phyloP scores from a whole-genome alignment of 495 filamentous ascomycete species.

The Pyronema domesticum region DNA sequence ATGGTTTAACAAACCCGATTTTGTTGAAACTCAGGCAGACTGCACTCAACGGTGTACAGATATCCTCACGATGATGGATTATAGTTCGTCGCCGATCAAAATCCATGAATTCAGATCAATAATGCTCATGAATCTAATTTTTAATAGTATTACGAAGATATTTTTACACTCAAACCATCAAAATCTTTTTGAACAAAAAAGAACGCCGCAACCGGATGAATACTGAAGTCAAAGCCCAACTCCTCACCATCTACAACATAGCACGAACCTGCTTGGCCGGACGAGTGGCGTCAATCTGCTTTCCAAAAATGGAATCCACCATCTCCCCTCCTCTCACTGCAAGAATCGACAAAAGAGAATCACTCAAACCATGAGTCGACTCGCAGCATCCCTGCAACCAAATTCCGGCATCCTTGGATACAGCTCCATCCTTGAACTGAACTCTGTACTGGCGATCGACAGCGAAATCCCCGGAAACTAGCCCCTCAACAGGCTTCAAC shows the following conservation, averaged over 20 bases:
- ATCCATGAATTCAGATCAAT: too few relatives aligned
- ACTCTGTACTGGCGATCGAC: conserved; percentile 56
- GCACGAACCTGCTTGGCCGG: background rate
- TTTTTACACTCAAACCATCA: too few relatives aligned
- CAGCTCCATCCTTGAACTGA: conserved; percentile 42
- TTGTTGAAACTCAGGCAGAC: too few relatives aligned
- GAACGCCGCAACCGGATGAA: too few relatives aligned
- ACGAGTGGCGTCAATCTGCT: background rate
- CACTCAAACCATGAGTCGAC: conserved; percentile 69
- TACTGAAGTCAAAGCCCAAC: too few relatives aligned
- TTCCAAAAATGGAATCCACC: conserved; percentile 56
- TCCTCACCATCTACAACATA: background rate
- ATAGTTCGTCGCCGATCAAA: too few relatives aligned
- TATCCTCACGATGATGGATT: too few relatives aligned
- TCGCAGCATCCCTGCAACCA: conserved; percentile 95
- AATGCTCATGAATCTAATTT: too few relatives aligned
- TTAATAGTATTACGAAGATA: too few relatives aligned
- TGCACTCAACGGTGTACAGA: too few relatives aligned
- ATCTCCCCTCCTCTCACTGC: conserved; percentile 64
- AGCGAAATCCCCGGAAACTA: conserved; percentile 35
- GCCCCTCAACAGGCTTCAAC: conserved; percentile 40
- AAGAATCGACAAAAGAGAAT: conserved; percentile 61
- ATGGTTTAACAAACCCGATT: too few relatives aligned
- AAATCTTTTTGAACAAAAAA: too few relatives aligned
- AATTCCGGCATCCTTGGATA: conserved; percentile 48